Conservation (phyloP, 257 asterid genomes). For the Euphrasia confusa region DNA sequence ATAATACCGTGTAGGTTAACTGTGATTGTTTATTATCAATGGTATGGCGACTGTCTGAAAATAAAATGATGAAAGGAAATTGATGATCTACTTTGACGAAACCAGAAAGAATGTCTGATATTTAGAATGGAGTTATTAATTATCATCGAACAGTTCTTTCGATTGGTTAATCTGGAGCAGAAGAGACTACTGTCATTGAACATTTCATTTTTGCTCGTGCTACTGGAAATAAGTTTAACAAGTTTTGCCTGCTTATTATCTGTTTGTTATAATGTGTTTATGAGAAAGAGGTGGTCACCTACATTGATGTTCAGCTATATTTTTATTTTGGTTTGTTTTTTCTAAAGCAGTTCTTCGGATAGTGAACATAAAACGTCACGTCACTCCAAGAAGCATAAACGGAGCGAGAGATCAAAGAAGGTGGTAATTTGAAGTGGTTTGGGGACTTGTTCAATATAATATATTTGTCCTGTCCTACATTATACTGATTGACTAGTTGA, state of each 20-base stretch:
- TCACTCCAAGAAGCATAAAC: slow-evolving; percentile 62
- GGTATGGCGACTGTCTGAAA: slow-evolving; percentile 2
- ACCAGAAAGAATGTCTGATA: not conserved
- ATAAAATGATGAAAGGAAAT: slow-evolving; percentile 1
- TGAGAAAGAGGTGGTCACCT: slow-evolving; percentile 13
- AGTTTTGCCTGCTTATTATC: not conserved
- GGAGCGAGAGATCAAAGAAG: slow-evolving; percentile 61
- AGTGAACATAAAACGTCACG: slow-evolving; percentile 54
- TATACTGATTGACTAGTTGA: slow-evolving; percentile 21
- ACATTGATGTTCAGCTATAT: not conserved
- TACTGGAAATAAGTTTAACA: not conserved
- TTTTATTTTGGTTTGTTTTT: slow-evolving; percentile 17
- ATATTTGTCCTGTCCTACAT: slow-evolving; percentile 15
- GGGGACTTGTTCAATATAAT: slow-evolving; percentile 1
- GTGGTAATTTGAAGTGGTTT: slow-evolving; percentile 28
- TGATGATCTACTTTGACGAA: not conserved
- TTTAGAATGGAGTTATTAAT: not conserved
- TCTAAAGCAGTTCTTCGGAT: slow-evolving; percentile 57
- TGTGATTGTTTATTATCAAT: not conserved
- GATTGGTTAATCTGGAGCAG: too few species aligned
- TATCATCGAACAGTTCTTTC: not conserved
- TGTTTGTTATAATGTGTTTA: not conserved
- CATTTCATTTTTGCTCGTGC: not conserved
- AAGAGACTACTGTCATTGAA: too few species aligned
- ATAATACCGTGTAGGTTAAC: not conserved